Evolutionary conservation across 2,329 filamentous ascomycete species (phyloP).

Genomic region (Zymoseptoria passerinii): DNA sequence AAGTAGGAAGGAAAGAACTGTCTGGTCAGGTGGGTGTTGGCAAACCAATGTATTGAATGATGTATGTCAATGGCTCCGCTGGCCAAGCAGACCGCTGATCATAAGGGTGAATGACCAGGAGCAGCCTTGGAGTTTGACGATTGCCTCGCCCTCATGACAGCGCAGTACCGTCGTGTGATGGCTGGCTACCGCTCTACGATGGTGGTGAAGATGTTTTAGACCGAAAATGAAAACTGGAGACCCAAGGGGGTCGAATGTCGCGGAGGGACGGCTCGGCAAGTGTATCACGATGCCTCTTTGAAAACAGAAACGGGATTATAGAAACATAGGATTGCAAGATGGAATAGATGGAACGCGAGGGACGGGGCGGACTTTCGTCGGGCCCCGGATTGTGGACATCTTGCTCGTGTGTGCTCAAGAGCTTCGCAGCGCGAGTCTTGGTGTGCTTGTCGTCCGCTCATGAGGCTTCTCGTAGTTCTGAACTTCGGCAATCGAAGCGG

Average conservation of each 20-base stretch:
- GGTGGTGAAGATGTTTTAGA: not conserved
- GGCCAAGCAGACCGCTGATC: not conserved
- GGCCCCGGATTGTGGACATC: not conserved
- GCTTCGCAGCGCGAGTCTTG: not conserved
- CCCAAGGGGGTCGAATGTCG: not conserved
- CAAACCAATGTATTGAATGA: not conserved
- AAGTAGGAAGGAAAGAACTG: not conserved
- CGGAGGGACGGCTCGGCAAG: not conserved
- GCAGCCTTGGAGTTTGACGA: not conserved
- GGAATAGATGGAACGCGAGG: not conserved
- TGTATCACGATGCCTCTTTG: not conserved
- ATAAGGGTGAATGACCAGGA: not conserved
- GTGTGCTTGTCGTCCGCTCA: not conserved
- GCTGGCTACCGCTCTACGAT: not conserved
- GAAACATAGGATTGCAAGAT: not conserved
- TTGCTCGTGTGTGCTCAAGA: not conserved
- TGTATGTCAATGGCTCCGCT: not conserved
- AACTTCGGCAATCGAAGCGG: not conserved
- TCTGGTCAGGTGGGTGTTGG: not conserved
- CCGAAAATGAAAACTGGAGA: not conserved
- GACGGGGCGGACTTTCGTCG: not conserved
- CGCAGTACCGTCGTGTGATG: not conserved
- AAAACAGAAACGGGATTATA: not conserved
- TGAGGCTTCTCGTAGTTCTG: not conserved
- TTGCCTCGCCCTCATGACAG: not conserved